Percentiles rank a stretch among this genome's conserved stretches.
These are phyloP conservation scores for Erucastrum elatum DNA, from an alignment of 345 rosid genomes.

Conservation along the genomic window DNA sequence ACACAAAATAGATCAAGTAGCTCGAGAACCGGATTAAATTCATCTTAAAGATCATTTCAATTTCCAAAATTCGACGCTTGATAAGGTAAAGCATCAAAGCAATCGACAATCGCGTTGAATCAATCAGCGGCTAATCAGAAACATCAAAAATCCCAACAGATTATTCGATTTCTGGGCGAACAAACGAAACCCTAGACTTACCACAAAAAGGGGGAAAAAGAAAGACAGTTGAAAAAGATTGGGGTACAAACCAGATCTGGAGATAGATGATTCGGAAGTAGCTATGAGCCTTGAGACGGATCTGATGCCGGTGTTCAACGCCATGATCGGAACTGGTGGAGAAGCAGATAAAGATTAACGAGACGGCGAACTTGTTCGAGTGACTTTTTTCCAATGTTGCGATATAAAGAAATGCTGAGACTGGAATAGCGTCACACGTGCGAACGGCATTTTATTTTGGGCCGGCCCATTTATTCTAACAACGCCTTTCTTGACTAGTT, in stretches of 20 bases:
- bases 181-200: slow-evolving; percentile 10
- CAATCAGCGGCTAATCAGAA: not conserved
- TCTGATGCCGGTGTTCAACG: slow-evolving; percentile 68
- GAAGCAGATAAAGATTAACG: slow-evolving; percentile 5
- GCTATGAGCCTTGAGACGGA: slow-evolving; percentile 64
- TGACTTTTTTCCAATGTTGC: slow-evolving; percentile 3
- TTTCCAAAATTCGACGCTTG: not conserved
- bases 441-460: not conserved
- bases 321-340: slow-evolving; percentile 42
- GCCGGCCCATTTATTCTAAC: slow-evolving; percentile 20
- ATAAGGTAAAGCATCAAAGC: not conserved
- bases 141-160: not conserved
- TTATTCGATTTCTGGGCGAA: not conserved
- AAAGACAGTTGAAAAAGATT: not conserved
- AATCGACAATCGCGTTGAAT: not conserved
- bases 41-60: not conserved
- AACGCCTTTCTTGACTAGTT: too few species aligned
- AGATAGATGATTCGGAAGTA: slow-evolving; percentile 52
- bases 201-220: not conserved
- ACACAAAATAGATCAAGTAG: too few species aligned
- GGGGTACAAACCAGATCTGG: slow-evolving; percentile 56
- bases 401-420: not conserved
- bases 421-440: not conserved
- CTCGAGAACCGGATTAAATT: too few species aligned
- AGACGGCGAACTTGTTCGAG: slow-evolving; percentile 12